Evolutionary conservation across 1,284 basidiomycete species (phyloP).

Genomic region (Rhodofomes roseus): DNA sequence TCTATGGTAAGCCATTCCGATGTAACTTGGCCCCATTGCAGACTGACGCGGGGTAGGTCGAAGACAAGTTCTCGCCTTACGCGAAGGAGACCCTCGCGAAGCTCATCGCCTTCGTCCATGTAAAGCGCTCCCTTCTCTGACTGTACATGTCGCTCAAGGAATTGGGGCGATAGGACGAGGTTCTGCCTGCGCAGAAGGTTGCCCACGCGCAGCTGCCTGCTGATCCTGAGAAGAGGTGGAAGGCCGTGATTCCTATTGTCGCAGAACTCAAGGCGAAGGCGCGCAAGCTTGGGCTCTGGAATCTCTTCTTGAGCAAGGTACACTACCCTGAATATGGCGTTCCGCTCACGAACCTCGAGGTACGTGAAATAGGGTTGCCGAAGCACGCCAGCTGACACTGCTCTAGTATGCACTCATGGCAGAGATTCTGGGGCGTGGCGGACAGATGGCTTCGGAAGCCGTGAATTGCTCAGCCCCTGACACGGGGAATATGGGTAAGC

Average conservation of each 20-base stretch:
- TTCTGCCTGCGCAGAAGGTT: conserved; percentile 75
- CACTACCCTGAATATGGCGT: conserved; percentile 90
- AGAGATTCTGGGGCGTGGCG: conserved; percentile 85
- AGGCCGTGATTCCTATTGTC: conserved; percentile 77
- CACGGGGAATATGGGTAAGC: conserved; percentile 91
- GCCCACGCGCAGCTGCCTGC: conserved; percentile 83
- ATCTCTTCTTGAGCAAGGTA: conserved; percentile 91
- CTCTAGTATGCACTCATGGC: conserved; percentile 92
- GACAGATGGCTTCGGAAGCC: conserved; percentile 79
- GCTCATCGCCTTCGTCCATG: conserved; percentile 84
- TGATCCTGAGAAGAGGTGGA: conserved; percentile 80
- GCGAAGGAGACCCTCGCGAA: conserved; percentile 85
- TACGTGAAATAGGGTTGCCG: conserved; percentile 28
- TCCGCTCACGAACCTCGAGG: conserved; percentile 91
- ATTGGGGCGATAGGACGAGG: conserved; percentile 66
- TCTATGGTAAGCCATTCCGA: conserved; percentile 53
- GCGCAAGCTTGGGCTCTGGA: conserved; percentile 89
- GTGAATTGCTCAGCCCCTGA: conserved; percentile 95
- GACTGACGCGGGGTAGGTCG: conserved; percentile 49
- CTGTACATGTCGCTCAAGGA: not conserved
- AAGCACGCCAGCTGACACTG: not conserved
- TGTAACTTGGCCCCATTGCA: not conserved
- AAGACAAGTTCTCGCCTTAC: conserved; percentile 87
- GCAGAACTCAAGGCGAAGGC: conserved; percentile 89
- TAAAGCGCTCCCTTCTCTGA: conserved; percentile 31